Evolutionary conservation across 2,329 filamentous ascomycete genomes (phyloP).

Genomic region (Talaromyces sp.): DNA sequence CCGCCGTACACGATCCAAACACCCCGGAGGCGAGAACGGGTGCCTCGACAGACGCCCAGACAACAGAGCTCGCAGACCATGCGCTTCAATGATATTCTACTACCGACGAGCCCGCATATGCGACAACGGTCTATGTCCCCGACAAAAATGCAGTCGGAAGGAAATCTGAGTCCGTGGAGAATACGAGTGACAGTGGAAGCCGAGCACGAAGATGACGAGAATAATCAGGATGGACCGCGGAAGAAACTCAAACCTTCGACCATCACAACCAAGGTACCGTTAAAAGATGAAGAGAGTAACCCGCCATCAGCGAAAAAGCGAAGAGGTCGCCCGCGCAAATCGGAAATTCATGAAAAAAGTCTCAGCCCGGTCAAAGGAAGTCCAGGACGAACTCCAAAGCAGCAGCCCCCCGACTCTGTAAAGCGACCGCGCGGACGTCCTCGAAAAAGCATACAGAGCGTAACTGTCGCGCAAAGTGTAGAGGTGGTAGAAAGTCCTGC

Average conservation of each 20-base stretch:
- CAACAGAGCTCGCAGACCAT: slow-evolving; percentile 38
- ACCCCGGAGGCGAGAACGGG: slow-evolving; percentile 34
- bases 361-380: slow-evolving; percentile 34
- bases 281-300: slow-evolving; percentile 36
- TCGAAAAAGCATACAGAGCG: slow-evolving; percentile 32
- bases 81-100: slow-evolving; percentile 40
- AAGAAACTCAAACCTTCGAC: slow-evolving; percentile 32
- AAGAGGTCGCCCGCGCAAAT: slow-evolving; percentile 44
- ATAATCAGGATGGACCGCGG: slow-evolving; percentile 27
- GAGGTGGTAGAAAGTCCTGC: slow-evolving; percentile 22
- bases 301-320: slow-evolving; percentile 39
- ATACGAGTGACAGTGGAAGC: slow-evolving; percentile 49
- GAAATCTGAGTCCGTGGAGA: slow-evolving; percentile 46
- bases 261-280: slow-evolving; percentile 40
- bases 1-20: slow-evolving; percentile 36
- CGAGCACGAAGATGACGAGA: slow-evolving; percentile 39
- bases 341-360: slow-evolving; percentile 30
- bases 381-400: slow-evolving; percentile 32
- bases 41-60: slow-evolving; percentile 32
- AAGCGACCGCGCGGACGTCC: slow-evolving; percentile 38
- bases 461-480: slow-evolving; percentile 21
- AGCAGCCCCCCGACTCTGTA: slow-evolving; percentile 26
- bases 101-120: slow-evolving; percentile 38
- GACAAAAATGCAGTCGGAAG: slow-evolving; percentile 36
- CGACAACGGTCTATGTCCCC: slow-evolving; percentile 34